Percentiles rank a stretch among this genome's conserved stretches.
phyloP scores from a whole-genome alignment of 2,329 filamentous ascomycete genomes.

The Colletotrichum chrysophilum region DNA sequence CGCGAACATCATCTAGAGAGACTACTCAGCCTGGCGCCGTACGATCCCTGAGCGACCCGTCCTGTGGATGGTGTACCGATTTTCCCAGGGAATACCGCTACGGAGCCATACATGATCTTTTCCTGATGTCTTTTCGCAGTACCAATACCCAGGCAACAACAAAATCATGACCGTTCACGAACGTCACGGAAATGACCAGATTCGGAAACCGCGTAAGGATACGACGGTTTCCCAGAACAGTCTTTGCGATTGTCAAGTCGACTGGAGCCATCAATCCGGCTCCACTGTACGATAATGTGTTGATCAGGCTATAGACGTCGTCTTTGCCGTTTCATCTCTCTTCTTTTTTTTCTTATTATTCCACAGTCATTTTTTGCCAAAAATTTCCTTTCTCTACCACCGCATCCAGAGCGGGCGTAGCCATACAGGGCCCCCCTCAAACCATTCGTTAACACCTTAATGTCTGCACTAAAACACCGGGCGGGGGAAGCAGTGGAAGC shows the following conservation, averaged over 20 bases:
- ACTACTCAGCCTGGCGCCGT: neutral
- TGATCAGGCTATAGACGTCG: neutral
- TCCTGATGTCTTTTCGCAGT: neutral
- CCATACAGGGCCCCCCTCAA: neutral
- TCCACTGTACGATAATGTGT: conserved; percentile 17
- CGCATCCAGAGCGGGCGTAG: neutral
- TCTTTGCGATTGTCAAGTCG: neutral
- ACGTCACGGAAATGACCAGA: conserved; percentile 1
- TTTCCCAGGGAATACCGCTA: neutral
- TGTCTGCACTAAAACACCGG: neutral
- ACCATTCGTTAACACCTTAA: conserved; percentile 12
- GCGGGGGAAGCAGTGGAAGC: neutral
- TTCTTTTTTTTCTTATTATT: neutral
- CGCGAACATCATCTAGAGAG: conserved; percentile 48
- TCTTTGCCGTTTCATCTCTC: neutral
- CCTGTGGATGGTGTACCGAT: neutral
- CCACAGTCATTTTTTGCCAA: neutral
- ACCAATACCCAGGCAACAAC: neutral
- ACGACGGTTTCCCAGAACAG: neutral
- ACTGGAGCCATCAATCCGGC: neutral
- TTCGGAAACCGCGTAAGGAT: neutral
- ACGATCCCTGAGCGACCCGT: neutral
- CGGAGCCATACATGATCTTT: neutral
- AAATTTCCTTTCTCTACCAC: neutral
- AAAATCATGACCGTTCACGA: conserved; percentile 10